A percentile compares a stretch with the other conserved stretches of the same genome.
These are phyloP conservation scores for Trichosanthes cucumerina DNA, from an alignment of 306 rosid genomes.

Conservation along the genomic window DNA sequence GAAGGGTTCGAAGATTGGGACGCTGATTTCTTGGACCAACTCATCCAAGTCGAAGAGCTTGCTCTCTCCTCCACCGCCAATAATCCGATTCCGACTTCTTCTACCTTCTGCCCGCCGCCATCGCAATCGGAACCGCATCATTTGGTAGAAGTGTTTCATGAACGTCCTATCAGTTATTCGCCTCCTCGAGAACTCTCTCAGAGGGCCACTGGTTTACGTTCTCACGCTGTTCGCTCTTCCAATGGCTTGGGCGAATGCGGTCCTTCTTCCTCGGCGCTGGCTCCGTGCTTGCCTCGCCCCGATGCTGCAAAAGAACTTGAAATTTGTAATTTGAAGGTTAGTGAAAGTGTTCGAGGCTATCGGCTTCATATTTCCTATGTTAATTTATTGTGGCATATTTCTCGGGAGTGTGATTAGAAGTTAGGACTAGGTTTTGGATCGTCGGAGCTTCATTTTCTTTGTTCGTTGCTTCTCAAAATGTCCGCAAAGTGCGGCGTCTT, in stretches of 20 bases:
- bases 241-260: conserved; percentile 14
- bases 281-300: conserved; percentile 8
- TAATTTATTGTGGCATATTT: not conserved
- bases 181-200: conserved; percentile 89
- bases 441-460: not conserved
- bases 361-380: not conserved
- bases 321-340: conserved; percentile 54
- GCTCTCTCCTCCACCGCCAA: conserved; percentile 21
- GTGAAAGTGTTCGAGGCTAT: not conserved
- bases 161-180: conserved; percentile 24
- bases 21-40: conserved; percentile 23
- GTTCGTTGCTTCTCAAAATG: not conserved
- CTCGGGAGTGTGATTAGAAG: not conserved
- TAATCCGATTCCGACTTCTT: conserved; percentile 11
- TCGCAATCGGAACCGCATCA: conserved; percentile 10
- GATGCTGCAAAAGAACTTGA: conserved; percentile 31
- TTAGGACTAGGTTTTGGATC: not conserved
- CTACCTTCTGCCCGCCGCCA: not conserved
- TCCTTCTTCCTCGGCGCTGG: conserved; percentile 16
- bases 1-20: conserved; percentile 58
- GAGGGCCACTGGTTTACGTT: conserved; percentile 13
- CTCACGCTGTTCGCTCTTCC: conserved; percentile 10
- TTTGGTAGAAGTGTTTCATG: not conserved
- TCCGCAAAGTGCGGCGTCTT: not conserved
- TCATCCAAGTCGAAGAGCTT: conserved; percentile 37